Percentiles rank a stretch among this genome's conserved stretches.
Evolutionary conservation across 768 basidiomycete species (phyloP).

Genomic region (Lentinula edodes): DNA sequence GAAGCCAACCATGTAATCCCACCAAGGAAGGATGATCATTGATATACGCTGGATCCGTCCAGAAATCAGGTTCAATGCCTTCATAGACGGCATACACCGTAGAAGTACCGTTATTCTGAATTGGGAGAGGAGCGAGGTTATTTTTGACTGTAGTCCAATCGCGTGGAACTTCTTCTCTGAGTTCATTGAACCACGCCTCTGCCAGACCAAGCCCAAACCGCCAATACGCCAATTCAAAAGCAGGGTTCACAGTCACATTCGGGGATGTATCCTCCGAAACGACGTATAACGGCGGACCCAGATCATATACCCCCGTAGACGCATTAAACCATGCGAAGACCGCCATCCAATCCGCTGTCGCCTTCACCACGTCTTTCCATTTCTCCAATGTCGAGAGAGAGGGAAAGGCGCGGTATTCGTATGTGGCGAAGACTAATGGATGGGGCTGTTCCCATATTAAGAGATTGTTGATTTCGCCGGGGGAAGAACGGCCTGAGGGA

Average conservation of each 20-base stretch:
- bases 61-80: slow-evolving; percentile 46
- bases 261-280: slow-evolving; percentile 54
- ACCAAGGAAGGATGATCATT: slow-evolving; percentile 56
- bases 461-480: slow-evolving; percentile 57
- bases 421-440: slow-evolving; percentile 48
- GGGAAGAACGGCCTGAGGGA: slow-evolving; percentile 50
- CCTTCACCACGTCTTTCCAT: slow-evolving; percentile 46
- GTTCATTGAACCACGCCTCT: slow-evolving; percentile 38
- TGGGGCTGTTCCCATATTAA: slow-evolving; percentile 62
- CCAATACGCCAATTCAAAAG: slow-evolving; percentile 60
- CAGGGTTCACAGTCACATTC: slow-evolving; percentile 48
- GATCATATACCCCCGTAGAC: slow-evolving; percentile 42
- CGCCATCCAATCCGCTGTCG: slow-evolving; percentile 58
- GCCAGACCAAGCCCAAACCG: slow-evolving; percentile 43
- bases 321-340: slow-evolving; percentile 48
- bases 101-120: slow-evolving; percentile 28
- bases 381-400: slow-evolving; percentile 34
- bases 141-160: slow-evolving; percentile 40
- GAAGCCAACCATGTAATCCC: slow-evolving; percentile 55
- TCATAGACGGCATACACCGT: slow-evolving; percentile 48
- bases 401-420: slow-evolving; percentile 46
- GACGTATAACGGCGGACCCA: slow-evolving; percentile 55
- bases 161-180: slow-evolving; percentile 30
- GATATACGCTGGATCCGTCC: slow-evolving; percentile 44
- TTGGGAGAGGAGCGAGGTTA: slow-evolving; percentile 44